Percentiles rank a stretch among this genome's conserved stretches.
These are phyloP conservation scores for Hansenula sp. DNA, from an alignment of 1,139 yeast genomes.

Conservation along the genomic window DNA sequence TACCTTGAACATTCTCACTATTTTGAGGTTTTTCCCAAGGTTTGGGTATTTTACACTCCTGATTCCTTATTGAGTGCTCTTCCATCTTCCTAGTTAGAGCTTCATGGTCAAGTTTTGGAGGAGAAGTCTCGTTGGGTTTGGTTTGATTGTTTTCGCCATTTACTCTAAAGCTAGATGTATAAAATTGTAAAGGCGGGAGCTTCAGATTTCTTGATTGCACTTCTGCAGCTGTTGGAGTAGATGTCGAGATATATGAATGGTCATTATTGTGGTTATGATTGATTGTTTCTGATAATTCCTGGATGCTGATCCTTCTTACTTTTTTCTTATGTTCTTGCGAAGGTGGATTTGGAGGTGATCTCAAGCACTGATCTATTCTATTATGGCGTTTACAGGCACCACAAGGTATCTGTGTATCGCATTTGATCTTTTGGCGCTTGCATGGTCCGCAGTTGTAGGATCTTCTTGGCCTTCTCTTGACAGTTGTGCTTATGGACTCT, in stretches of 20 bases:
- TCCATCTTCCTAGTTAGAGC: not conserved
- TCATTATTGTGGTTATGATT: conserved; percentile 3
- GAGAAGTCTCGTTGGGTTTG: too few relatives aligned
- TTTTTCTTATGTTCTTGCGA: conserved; percentile 16
- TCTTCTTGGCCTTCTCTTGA: conserved; percentile 30
- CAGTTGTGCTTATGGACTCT: not conserved
- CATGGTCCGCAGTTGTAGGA: conserved; percentile 59
- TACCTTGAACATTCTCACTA: not conserved
- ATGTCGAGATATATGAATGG: not conserved
- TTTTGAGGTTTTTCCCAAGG: not conserved
- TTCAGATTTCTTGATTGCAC: not conserved
- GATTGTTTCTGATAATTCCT: not conserved
- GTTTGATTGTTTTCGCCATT: not conserved
- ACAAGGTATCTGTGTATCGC: conserved; percentile 49
- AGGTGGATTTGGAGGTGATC: conserved; percentile 21
- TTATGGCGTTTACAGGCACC: conserved; percentile 43
- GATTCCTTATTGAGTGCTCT: not conserved
- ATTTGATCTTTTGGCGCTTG: conserved; percentile 47
- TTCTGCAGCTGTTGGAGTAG: too few relatives aligned
- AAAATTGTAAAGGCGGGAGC: not conserved
- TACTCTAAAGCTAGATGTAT: not conserved
- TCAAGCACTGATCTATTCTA: conserved; percentile 26
- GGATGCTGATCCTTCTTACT: conserved; percentile 6
- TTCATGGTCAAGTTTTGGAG: too few relatives aligned
- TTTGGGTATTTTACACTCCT: not conserved